Base-by-base conservation (phyloP, 352 stramenopile species). In the Globisporangium splendens region DNA sequence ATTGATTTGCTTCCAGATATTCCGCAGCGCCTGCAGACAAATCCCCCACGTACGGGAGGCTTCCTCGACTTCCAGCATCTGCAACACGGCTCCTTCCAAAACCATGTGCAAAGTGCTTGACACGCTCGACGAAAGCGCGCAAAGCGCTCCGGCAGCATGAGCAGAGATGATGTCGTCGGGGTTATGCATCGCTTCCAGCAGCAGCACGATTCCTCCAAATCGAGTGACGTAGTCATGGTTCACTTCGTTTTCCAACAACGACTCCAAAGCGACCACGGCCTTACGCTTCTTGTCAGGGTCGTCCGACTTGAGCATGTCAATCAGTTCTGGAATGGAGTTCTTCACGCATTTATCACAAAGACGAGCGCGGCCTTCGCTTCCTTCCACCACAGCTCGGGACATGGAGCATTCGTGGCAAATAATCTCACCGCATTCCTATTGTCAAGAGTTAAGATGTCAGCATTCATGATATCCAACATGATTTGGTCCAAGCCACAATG, bases 1-100 rank as follows among this genome's bases (percentile, higher is more conserved):
- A 50, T 89, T 91, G 52, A 96, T 91, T 57, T 96, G 86, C 58
- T 93, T 91, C 86, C 86, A 96, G 66, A 96, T 88, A 54, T 96
- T 94, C 4, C 85, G 80, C 24, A 96, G 71, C 15, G 84, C 81
- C 46, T 89, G 79, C 18, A 94, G 65, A 46, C 84, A 94, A 62
- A 91, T 87, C 0, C 71, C 79, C 86, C 85, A 94, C 3, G 86
- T 89, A 39, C 69, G 76, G 1, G 85, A 70, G 8, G 68, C 79
- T 61, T 94, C 86, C 46, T 93, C 83, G 1, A 94, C 83, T 53
- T 96, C 84, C 17, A 96, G 69, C 83, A 96, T 93, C 61, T 96
- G 84, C 42, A 94, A 62, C 21, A 96, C 86, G n/a, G 83, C 85
- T 54, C 86, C 86, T 68, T 96, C 86, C 3, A 96, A 65, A 22